Base-by-base conservation (phyloP, 2,329 filamentous ascomycete species). In the Cordyceps cicadae region DNA sequence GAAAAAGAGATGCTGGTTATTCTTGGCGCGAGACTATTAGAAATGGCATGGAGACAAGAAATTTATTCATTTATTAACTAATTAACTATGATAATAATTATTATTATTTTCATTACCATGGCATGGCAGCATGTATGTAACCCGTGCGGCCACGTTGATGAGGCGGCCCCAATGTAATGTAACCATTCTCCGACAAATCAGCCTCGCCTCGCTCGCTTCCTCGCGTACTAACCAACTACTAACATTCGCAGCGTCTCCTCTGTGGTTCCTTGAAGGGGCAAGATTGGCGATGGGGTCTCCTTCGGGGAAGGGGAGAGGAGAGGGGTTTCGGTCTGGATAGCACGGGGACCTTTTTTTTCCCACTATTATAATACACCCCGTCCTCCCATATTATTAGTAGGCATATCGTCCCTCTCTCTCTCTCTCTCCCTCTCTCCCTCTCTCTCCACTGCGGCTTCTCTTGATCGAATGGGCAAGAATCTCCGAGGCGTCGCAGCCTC, bases 381-480 rank as follows among this genome's bases (percentile, higher is more conserved):
- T 24, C 2, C 24, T 24, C 24, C 24, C 24, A 24, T 24, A 24
- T 24, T 4, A 24, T 24, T 24, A 24, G 24, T 24, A 24, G 24
- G 24, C 24, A 24, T 24, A 4, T 24, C 24, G 24, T 24, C 24
- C 24, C 24, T 24, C 24, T 24, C 26, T 43, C 45, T 56, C 43
- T 24, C 26, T 43, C 45, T 56, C 43, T 24, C 26, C n/a, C 45
- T 56, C 43, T n/a, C n/a, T 24, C 24, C 24, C 24, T 24, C 24
- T 24, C 26, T 43, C 45, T 56, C 43, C 45, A 48, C 54, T 26
- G 3, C 54, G 19, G 26, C 29, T 24, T 37, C 12, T 37, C 24
- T 49, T 56, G 4, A 45, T 56, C 45, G 15, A 56, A 56, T 39
- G 45, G 54, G 45, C 54, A 56, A 21, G 43, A 43, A 56, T 49